phyloP scores from a whole-genome alignment of 257 asterid genomes.

The Handroanthus guayacan region DNA sequence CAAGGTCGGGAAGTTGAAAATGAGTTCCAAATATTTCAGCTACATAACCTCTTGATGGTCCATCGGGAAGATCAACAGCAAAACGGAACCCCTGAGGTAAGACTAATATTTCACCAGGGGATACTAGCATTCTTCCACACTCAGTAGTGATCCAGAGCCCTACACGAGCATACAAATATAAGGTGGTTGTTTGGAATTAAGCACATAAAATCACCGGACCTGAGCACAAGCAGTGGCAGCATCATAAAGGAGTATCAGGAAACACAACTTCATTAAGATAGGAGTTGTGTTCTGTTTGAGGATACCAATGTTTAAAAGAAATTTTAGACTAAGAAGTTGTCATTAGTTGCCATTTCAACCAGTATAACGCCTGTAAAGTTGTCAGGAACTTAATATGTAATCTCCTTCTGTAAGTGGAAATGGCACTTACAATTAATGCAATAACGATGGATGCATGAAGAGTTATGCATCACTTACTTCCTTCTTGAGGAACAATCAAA shows the following conservation, averaged over 20 bases:
- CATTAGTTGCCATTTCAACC: slow-evolving; percentile 17
- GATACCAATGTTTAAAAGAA: background rate
- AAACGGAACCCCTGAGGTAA: slow-evolving; percentile 93
- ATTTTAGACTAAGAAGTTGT: slow-evolving; percentile 3
- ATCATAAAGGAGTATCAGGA: slow-evolving; percentile 12
- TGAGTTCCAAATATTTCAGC: slow-evolving; percentile 96
- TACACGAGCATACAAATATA: slow-evolving; percentile 39
- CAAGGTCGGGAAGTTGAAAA: slow-evolving; percentile 98
- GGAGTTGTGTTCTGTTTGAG: slow-evolving; percentile 10
- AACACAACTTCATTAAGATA: slow-evolving; percentile 17
- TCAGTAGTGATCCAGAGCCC: slow-evolving; percentile 95
- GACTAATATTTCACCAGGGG: slow-evolving; percentile 84
- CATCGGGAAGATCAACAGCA: slow-evolving; percentile 85
- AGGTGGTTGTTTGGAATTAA: slow-evolving; percentile 7
- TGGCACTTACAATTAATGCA: slow-evolving; percentile 18
- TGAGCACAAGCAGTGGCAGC: slow-evolving; percentile 5
- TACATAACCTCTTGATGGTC: slow-evolving; percentile 88
- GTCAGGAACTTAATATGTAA: slow-evolving; percentile 3
- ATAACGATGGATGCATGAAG: slow-evolving; percentile 4
- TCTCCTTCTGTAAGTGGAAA: background rate
- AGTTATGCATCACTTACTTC: slow-evolving; percentile 68
- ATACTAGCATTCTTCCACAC: slow-evolving; percentile 81
- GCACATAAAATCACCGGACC: slow-evolving; percentile 6
- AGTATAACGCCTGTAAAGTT: background rate
- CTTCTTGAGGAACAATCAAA: slow-evolving; percentile 93